phyloP scores from a whole-genome alignment of 371 early-diverging fungal genomes.

The Vavraia culicis region DNA sequence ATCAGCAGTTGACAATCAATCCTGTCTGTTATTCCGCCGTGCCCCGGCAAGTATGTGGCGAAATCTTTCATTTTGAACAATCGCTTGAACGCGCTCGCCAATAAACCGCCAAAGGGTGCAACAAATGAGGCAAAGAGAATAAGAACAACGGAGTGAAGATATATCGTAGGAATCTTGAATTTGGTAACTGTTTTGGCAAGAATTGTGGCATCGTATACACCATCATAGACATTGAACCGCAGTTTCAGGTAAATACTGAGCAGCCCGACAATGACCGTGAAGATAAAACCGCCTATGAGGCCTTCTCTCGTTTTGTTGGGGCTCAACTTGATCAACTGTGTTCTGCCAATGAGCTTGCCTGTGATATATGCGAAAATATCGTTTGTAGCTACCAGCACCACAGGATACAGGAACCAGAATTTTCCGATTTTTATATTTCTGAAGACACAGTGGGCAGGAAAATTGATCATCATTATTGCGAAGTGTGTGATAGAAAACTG shows the following conservation, averaged over 20 bases:
- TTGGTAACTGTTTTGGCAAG: not conserved
- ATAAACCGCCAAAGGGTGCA: slow-evolving; percentile 95
- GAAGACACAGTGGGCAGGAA: too few relatives aligned
- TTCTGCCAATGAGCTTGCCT: slow-evolving; percentile 73
- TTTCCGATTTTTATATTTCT: slow-evolving; percentile 84
- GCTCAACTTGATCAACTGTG: slow-evolving; percentile 68
- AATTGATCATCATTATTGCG: too few relatives aligned
- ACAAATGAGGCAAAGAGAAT: slow-evolving; percentile 75
- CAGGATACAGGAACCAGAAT: slow-evolving; percentile 74
- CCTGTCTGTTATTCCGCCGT: slow-evolving; percentile 85
- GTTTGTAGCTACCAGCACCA: slow-evolving; percentile 71
- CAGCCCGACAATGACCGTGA: slow-evolving; percentile 62
- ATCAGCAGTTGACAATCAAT: slow-evolving; percentile 89
- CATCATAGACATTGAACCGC: slow-evolving; percentile 8
- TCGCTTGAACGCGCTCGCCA: slow-evolving; percentile 80
- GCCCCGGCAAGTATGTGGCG: slow-evolving; percentile 67
- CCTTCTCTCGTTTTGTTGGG: slow-evolving; percentile 99
- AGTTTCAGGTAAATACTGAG: slow-evolving; percentile 45
- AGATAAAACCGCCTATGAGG: slow-evolving; percentile 70
- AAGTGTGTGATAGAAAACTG: too few relatives aligned
- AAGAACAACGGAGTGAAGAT: slow-evolving; percentile 64
- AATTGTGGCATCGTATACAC: not conserved
- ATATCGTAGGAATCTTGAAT: slow-evolving; percentile 48
- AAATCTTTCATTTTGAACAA: slow-evolving; percentile 94
- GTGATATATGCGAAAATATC: slow-evolving; percentile 86